Evolutionary conservation across 176 grass and related monocot genomes (phyloP).

Genomic region (Cenchrus purpureus): DNA sequence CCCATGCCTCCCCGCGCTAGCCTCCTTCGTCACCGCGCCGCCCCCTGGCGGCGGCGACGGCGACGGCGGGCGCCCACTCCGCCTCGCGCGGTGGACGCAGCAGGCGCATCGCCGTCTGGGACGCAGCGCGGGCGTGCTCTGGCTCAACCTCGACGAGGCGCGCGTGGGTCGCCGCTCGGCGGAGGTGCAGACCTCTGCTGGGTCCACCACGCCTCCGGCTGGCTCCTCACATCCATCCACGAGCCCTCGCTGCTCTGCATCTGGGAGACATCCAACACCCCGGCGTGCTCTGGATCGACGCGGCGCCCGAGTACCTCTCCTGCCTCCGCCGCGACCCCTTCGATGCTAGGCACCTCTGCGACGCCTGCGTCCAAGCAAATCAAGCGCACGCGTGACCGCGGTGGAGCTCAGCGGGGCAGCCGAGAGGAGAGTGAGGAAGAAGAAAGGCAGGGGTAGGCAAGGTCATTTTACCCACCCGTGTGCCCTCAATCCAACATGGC

Average conservation of each 20-base stretch:
- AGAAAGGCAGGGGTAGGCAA: too few relatives aligned
- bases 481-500: too few relatives aligned
- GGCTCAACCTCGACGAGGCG: constrained; percentile 72
- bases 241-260: constrained; percentile 82
- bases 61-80: constrained; percentile 53
- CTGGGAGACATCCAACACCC: constrained; percentile 66
- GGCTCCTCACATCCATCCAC: constrained; percentile 86
- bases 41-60: not conserved
- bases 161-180: constrained; percentile 37
- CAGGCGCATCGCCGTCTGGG: constrained; percentile 89
- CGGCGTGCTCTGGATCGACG: constrained; percentile 87
- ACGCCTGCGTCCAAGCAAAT: too few relatives aligned
- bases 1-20: constrained; percentile 70
- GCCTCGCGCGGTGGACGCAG: constrained; percentile 79
- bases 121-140: constrained; percentile 74
- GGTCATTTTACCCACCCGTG: too few relatives aligned
- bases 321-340: constrained; percentile 90
- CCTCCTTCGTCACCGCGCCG: constrained; percentile 60
- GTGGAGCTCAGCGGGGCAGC: too few relatives aligned
- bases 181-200: constrained; percentile 93
- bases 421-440: too few relatives aligned
- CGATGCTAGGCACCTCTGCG: constrained; percentile 80
- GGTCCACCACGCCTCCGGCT: constrained; percentile 71
- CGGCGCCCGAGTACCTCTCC: constrained; percentile 87
- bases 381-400: too few relatives aligned